phyloP scores from a whole-genome alignment of 2,329 filamentous ascomycete genomes.

The Exophiala spinifera region DNA sequence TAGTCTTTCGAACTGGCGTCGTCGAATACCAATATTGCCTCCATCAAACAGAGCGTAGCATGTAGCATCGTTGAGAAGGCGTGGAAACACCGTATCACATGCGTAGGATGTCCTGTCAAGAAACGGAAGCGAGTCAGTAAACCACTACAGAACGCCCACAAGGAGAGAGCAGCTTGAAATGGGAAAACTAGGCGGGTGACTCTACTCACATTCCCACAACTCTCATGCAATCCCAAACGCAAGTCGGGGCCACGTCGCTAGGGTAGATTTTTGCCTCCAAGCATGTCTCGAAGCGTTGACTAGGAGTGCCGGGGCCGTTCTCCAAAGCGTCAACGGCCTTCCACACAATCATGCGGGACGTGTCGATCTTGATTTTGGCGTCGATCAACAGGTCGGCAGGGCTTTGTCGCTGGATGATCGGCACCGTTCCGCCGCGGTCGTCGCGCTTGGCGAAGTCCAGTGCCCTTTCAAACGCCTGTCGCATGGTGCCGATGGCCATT shows the following conservation, averaged over 20 bases:
- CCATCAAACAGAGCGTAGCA: conserved; percentile 52
- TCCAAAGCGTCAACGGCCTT: conserved; percentile 48
- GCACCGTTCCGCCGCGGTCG: conserved; percentile 42
- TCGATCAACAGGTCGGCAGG: conserved; percentile 52
- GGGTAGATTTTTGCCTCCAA: conserved; percentile 52
- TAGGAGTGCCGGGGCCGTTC: conserved; percentile 41
- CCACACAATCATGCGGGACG: conserved; percentile 50
- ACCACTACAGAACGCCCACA: too few species aligned
- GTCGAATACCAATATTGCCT: conserved; percentile 52
- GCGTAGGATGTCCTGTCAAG: conserved; percentile 36
- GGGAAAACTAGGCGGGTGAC: too few species aligned
- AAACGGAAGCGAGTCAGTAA: neutral
- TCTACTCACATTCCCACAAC: conserved; percentile 49
- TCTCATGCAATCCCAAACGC: conserved; percentile 49
- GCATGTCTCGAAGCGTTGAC: conserved; percentile 45
- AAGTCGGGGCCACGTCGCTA: conserved; percentile 49
- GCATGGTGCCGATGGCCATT: conserved; percentile 54
- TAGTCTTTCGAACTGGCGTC: conserved; percentile 37
- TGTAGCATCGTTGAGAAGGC: conserved; percentile 45
- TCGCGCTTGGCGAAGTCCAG: conserved; percentile 50
- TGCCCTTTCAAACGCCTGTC: conserved; percentile 51
- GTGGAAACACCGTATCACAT: conserved; percentile 41
- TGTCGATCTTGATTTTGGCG: conserved; percentile 52
- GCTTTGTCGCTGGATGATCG: conserved; percentile 48
- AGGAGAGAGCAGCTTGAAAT: too few species aligned